These are phyloP conservation scores for Penicillium crystallinum DNA, from an alignment of 495 filamentous ascomycete species.

Conservation along the genomic window DNA sequence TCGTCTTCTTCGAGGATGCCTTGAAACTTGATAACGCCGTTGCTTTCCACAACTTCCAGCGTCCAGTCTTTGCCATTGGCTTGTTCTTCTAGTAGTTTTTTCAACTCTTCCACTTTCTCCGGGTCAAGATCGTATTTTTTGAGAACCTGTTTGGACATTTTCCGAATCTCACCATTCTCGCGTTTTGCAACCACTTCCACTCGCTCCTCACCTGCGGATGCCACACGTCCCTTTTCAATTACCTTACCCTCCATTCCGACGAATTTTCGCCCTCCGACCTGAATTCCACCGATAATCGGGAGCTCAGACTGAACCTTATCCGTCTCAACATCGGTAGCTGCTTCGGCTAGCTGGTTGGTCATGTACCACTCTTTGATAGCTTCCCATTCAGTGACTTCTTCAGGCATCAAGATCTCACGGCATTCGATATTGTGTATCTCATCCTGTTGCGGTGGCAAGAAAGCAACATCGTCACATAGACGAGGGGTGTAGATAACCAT, in stretches of 20 bases:
- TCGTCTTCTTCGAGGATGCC: constrained; percentile 35
- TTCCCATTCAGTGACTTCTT: constrained; percentile 57
- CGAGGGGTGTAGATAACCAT: constrained; percentile 94
- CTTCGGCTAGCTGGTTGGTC: constrained; percentile 33
- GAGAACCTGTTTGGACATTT: constrained; percentile 56
- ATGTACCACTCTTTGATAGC: constrained; percentile 41
- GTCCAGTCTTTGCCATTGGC: constrained; percentile 44
- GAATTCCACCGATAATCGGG: constrained; percentile 53
- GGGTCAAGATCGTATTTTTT: constrained; percentile 65
- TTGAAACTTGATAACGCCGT: constrained; percentile 48
- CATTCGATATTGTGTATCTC: constrained; percentile 76
- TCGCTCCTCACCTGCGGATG: constrained; percentile 34
- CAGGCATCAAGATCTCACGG: constrained; percentile 56
- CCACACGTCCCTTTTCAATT: constrained; percentile 49
- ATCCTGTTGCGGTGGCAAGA: constrained; percentile 78
- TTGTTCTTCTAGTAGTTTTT: constrained; percentile 46
- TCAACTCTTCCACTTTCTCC: constrained; percentile 59
- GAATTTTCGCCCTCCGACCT: constrained; percentile 52
- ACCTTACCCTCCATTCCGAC: constrained; percentile 53
- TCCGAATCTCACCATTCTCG: constrained; percentile 51
- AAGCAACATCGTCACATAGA: constrained; percentile 88
- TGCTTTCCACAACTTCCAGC: constrained; percentile 40
- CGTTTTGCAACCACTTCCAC: constrained; percentile 51
- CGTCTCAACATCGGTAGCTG: constrained; percentile 9
- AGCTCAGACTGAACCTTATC: constrained; percentile 18